phyloP scores from a whole-genome alignment of 495 filamentous ascomycete genomes.

The Daldinia concentrica region DNA sequence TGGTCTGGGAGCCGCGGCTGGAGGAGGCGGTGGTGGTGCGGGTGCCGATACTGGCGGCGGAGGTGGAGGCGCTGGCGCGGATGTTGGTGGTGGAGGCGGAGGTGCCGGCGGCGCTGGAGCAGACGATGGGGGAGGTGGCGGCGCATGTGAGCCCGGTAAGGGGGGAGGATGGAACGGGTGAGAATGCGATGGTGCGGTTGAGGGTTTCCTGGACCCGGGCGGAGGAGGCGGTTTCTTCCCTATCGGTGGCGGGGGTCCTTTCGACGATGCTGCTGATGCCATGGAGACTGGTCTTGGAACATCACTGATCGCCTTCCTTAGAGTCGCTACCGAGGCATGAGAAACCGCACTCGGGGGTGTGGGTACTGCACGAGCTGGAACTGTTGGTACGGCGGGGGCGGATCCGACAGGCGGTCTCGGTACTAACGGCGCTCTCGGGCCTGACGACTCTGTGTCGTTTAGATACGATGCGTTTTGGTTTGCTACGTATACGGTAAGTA shows the following conservation, averaged over 20 bases:
- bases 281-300: conserved; percentile 63
- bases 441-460: conserved; percentile 79
- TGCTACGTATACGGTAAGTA: conserved; percentile 60
- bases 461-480: conserved; percentile 77
- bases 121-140: conserved; percentile 60
- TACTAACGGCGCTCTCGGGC: conserved; percentile 69
- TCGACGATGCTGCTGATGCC: conserved; percentile 53
- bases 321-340: conserved; percentile 67
- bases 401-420: conserved; percentile 68
- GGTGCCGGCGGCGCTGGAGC: conserved; percentile 63
- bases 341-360: conserved; percentile 54
- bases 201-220: conserved; percentile 73
- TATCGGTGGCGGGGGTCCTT: conserved; percentile 66
- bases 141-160: conserved; percentile 59
- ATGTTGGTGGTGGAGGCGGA: conserved; percentile 51
- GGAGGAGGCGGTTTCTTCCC: conserved; percentile 75
- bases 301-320: conserved; percentile 67
- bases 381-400: conserved; percentile 68
- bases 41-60: conserved; percentile 61
- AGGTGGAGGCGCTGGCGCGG: conserved; percentile 63
- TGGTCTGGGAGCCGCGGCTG: conserved; percentile 36
- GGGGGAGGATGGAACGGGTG: conserved; percentile 53
- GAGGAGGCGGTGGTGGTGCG: conserved; percentile 54
- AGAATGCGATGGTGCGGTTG: conserved; percentile 55
- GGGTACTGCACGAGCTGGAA: conserved; percentile 59